These are phyloP conservation scores for Cicer arietinum DNA, from an alignment of 306 rosid genomes.

Conservation along the genomic window DNA sequence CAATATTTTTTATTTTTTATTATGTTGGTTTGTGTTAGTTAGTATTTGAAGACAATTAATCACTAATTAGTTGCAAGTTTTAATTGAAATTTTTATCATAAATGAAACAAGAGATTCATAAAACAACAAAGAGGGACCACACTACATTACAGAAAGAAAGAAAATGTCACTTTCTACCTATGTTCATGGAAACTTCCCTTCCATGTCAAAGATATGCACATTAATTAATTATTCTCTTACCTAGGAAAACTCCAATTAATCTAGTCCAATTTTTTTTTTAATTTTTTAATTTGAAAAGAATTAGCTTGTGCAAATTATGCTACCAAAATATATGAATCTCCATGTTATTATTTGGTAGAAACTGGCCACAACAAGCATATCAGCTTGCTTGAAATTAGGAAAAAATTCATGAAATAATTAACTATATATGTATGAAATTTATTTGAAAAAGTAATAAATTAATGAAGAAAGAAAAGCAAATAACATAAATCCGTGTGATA, in stretches of 20 bases:
- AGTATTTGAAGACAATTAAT: background rate
- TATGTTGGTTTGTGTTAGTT: background rate
- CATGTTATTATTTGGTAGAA: background rate
- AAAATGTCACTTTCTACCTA: background rate
- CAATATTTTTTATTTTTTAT: too few relatives aligned
- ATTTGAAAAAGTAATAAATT: background rate
- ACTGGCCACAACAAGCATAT: background rate
- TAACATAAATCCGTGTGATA: background rate
- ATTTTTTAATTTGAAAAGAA: too few relatives aligned
- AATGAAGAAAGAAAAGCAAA: background rate
- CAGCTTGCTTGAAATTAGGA: background rate
- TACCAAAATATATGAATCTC: background rate
- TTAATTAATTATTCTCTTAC: background rate
- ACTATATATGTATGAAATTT: background rate
- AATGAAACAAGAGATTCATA: constrained; percentile 9
- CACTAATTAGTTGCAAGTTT: background rate
- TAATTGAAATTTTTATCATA: background rate
- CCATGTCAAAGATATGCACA: background rate
- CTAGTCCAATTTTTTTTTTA: background rate
- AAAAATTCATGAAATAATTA: background rate
- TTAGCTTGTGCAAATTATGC: background rate
- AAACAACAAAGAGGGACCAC: constrained; percentile 15
- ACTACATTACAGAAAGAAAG: background rate
- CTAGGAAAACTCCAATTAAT: constrained; percentile 2
- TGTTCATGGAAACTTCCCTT: constrained; percentile 42